These are phyloP conservation scores for Mycena sanguinolenta DNA, from an alignment of 768 basidiomycete species.

Conservation along the genomic window DNA sequence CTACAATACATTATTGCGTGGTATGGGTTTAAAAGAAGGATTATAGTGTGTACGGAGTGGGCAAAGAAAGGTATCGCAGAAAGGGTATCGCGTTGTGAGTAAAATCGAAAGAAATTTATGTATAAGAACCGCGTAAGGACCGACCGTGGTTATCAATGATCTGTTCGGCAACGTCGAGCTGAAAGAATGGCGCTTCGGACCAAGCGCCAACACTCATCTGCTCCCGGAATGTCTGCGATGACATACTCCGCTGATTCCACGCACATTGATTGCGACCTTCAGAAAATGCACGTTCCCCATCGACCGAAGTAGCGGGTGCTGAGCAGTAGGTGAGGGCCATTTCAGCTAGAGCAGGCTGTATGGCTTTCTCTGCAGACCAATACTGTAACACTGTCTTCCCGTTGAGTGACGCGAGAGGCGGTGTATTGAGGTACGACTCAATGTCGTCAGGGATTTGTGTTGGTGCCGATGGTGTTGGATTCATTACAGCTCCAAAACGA, in stretches of 20 bases:
- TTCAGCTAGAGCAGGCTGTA: slow-evolving; percentile 20
- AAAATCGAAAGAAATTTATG: background rate
- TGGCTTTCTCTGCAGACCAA: slow-evolving; percentile 9
- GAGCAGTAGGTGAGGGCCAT: slow-evolving; percentile 29
- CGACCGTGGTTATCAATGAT: slow-evolving; percentile 11
- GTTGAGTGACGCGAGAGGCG: background rate
- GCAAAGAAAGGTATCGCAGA: background rate
- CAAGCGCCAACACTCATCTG: slow-evolving; percentile 32
- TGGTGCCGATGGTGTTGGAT: background rate
- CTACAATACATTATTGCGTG: background rate
- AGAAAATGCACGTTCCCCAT: slow-evolving; percentile 29
- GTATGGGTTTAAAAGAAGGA: too few relatives aligned
- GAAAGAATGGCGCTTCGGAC: slow-evolving; percentile 28
- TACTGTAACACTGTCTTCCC: slow-evolving; percentile 27
- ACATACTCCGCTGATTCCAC: slow-evolving; percentile 33
- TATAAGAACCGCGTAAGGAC: background rate
- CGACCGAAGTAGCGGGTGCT: slow-evolving; percentile 27
- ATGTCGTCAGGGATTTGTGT: slow-evolving; percentile 16
- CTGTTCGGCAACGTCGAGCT: slow-evolving; percentile 18
- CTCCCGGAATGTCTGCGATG: slow-evolving; percentile 33
- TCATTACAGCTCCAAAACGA: background rate
- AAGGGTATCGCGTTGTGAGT: background rate
- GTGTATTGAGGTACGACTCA: slow-evolving; percentile 16
- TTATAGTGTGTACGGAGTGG: background rate
- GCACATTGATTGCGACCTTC: slow-evolving; percentile 30